Percentiles rank a stretch among this genome's conserved stretches.
phyloP scores from a whole-genome alignment of 2,329 filamentous ascomycete species.

The Sporothrix inflata region DNA sequence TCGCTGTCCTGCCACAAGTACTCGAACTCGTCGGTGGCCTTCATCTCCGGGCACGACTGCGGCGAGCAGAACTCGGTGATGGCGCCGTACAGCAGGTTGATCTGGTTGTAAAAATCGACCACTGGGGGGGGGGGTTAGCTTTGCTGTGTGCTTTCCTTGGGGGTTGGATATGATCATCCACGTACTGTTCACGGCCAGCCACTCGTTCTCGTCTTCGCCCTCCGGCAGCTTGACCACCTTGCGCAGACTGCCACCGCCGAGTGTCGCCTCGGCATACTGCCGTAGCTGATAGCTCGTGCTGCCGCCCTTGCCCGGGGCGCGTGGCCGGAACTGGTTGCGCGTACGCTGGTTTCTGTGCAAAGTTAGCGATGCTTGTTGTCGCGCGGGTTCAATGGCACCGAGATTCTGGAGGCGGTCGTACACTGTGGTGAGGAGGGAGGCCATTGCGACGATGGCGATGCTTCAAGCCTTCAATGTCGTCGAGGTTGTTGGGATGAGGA shows the following conservation, averaged over 20 bases:
- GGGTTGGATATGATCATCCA: not conserved
- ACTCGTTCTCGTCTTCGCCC: constrained; percentile 96
- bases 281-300: constrained; percentile 86
- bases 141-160: not conserved
- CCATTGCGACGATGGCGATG: constrained; percentile 31
- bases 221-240: constrained; percentile 97
- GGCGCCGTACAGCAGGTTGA: constrained; percentile 96
- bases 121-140: constrained; percentile 57
- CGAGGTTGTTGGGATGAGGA: not conserved
- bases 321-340: constrained; percentile 88
- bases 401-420: constrained; percentile 32
- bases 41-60: constrained; percentile 97
- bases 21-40: constrained; percentile 99
- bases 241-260: constrained; percentile 89
- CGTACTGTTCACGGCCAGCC: constrained; percentile 95
- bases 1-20: constrained; percentile 98
- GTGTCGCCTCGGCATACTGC: constrained; percentile 96
- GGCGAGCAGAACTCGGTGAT: constrained; percentile 99
- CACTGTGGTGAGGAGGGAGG: constrained; percentile 39
- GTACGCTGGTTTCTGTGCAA: constrained; percentile 76
- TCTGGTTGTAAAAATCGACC: constrained; percentile 99
- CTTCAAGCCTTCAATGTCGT: not conserved
- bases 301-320: constrained; percentile 81
- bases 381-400: not conserved
- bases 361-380: not conserved